phyloP scores from a whole-genome alignment of 2,329 filamentous ascomycete genomes.

The Stagonosporopsis cucurbitacearum region DNA sequence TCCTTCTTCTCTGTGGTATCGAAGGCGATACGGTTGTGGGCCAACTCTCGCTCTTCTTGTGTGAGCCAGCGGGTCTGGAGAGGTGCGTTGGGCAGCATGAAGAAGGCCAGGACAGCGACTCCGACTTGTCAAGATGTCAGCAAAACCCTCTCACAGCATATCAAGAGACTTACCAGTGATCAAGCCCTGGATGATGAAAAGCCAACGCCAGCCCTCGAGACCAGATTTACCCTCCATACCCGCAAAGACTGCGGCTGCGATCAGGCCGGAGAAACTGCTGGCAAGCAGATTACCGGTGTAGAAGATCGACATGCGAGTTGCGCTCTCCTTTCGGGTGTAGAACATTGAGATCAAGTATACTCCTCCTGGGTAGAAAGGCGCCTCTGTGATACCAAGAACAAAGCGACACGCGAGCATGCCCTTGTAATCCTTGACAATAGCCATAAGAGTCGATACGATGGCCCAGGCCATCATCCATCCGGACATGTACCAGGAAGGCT shows the following conservation, averaged over 20 bases:
- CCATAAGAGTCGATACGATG: conserved; percentile 39
- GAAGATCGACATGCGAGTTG: conserved; percentile 42
- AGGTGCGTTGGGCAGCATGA: conserved; percentile 20
- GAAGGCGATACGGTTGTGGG: conserved; percentile 37
- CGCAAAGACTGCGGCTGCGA: conserved; percentile 46
- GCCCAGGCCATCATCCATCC: conserved; percentile 47
- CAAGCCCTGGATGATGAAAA: conserved; percentile 53
- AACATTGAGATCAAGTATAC: conserved; percentile 46
- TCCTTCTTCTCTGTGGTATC: conserved; percentile 52
- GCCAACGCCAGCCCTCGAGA: conserved; percentile 52
- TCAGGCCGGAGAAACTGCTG: conserved; percentile 51
- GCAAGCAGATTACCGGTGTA: conserved; percentile 51
- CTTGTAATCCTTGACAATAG: conserved; percentile 36
- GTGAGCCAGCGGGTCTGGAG: conserved; percentile 52
- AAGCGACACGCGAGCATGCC: conserved; percentile 41
- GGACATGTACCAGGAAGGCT: conserved; percentile 39
- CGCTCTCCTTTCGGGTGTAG: conserved; percentile 47
- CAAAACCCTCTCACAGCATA: not conserved
- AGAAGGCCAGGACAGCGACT: conserved; percentile 25
- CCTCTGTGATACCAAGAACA: conserved; percentile 38
- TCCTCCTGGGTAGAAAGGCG: conserved; percentile 43
- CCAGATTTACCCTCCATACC: conserved; percentile 50
- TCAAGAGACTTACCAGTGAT: conserved; percentile 33
- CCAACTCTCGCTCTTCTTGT: conserved; percentile 49
- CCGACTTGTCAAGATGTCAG: conserved; percentile 6